A percentile compares a stretch with the other conserved stretches of the same genome.
These are phyloP conservation scores for Madurella fahalii DNA, from an alignment of 2,329 filamentous ascomycete genomes.

Conservation along the genomic window DNA sequence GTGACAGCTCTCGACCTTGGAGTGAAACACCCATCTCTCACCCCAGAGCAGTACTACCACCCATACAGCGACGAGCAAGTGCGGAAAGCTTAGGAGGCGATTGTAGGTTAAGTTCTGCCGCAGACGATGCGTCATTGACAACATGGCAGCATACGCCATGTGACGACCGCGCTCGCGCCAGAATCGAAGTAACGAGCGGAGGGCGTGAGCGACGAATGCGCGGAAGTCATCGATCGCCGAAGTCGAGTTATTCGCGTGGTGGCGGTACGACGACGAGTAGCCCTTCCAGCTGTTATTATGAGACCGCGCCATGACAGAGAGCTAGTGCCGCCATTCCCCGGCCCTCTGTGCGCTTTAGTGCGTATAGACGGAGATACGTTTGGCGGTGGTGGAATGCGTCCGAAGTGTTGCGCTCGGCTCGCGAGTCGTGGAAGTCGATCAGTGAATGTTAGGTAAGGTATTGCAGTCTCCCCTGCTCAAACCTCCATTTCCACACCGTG, in stretches of 20 bases:
- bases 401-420: neutral
- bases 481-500: too few species aligned
- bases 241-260: slow-evolving; percentile 29
- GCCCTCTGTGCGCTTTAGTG: neutral
- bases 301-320: slow-evolving; percentile 35
- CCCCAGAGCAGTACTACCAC: slow-evolving; percentile 75
- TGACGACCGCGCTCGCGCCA: slow-evolving; percentile 39
- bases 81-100: slow-evolving; percentile 59
- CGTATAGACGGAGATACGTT: too few species aligned
- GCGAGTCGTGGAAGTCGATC: neutral
- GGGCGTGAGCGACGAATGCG: slow-evolving; percentile 27
- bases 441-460: too few species aligned
- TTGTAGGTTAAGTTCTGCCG: slow-evolving; percentile 46
- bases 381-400: too few species aligned
- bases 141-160: slow-evolving; percentile 31
- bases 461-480: too few species aligned
- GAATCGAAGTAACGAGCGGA: slow-evolving; percentile 39
- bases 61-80: slow-evolving; percentile 70
- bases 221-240: slow-evolving; percentile 38
- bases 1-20: slow-evolving; percentile 65
- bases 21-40: slow-evolving; percentile 73
- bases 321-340: slow-evolving; percentile 29
- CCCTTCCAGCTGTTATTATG: slow-evolving; percentile 34
- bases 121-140: slow-evolving; percentile 32
- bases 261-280: slow-evolving; percentile 14